phyloP scores from a whole-genome alignment of 441 rosid species.

The Gossypium lobatum region DNA sequence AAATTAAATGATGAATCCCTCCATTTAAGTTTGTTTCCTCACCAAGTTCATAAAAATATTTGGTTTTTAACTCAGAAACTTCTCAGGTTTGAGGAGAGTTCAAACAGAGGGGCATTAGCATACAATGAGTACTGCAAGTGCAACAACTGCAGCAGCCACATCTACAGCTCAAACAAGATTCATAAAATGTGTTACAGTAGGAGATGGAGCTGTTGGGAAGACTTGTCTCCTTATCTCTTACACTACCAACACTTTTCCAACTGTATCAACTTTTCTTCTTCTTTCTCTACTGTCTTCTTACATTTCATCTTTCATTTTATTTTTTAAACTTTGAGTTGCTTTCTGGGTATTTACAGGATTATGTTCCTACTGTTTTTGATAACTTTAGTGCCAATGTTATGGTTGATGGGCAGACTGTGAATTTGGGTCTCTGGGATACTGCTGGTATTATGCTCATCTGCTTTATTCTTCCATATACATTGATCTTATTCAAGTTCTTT shows the following conservation, averaged over 20 bases:
- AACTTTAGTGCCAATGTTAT: slow-evolving; percentile 51
- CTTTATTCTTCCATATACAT: neutral
- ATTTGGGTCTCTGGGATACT: slow-evolving; percentile 62
- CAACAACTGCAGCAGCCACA: slow-evolving; percentile 16
- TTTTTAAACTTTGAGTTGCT: neutral
- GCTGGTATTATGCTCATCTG: slow-evolving; percentile 35
- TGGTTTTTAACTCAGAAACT: slow-evolving; percentile 3
- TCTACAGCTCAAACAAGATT: slow-evolving; percentile 46
- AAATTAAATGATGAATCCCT: slow-evolving; percentile 44
- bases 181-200: slow-evolving; percentile 64
- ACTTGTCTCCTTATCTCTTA: slow-evolving; percentile 63
- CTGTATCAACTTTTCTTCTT: slow-evolving; percentile 22
- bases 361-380: slow-evolving; percentile 57
- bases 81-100: slow-evolving; percentile 9
- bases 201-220: slow-evolving; percentile 71
- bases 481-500: neutral
- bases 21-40: slow-evolving; percentile 20
- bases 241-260: slow-evolving; percentile 60
- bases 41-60: slow-evolving; percentile 21
- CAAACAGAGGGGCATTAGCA: neutral
- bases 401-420: slow-evolving; percentile 50
- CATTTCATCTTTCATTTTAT: neutral
- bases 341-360: slow-evolving; percentile 32
- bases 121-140: slow-evolving; percentile 10
- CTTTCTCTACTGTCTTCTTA: neutral